phyloP scores from a whole-genome alignment of 2,329 filamentous ascomycete genomes.

The Podosphaera xanthii region DNA sequence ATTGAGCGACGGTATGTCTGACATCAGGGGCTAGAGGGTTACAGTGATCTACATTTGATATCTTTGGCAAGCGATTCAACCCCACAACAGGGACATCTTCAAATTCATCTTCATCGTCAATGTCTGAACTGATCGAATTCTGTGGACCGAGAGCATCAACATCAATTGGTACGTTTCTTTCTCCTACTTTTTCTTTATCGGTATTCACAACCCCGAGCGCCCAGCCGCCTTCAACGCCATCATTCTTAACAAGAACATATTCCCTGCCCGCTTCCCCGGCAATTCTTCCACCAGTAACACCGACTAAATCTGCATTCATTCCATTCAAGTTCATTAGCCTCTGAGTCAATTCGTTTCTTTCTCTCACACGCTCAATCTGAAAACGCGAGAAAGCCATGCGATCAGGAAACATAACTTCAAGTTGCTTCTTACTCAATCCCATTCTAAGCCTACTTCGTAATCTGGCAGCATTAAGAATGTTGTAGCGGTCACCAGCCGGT shows the following conservation, averaged over 20 bases:
- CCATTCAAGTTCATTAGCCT: constrained; percentile 84
- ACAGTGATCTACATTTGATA: constrained; percentile 4
- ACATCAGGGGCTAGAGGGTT: constrained; percentile 13
- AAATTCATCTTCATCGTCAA: constrained; percentile 35
- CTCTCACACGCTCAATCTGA: constrained; percentile 80
- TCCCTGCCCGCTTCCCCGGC: constrained; percentile 75
- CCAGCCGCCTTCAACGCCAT: constrained; percentile 87
- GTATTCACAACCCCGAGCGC: constrained; percentile 80
- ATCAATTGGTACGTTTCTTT: constrained; percentile 75
- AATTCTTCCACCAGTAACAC: constrained; percentile 37
- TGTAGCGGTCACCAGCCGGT: constrained; percentile 78
- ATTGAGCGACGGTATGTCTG: constrained; percentile 8
- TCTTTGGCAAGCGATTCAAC: constrained; percentile 16
- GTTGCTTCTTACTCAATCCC: constrained; percentile 88
- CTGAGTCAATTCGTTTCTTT: constrained; percentile 87
- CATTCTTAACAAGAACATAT: constrained; percentile 90
- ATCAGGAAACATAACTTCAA: constrained; percentile 92
- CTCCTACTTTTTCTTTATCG: constrained; percentile 48
- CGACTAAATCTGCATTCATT: constrained; percentile 53
- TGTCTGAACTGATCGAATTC: constrained; percentile 31
- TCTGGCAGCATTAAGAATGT: constrained; percentile 85
- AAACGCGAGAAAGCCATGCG: constrained; percentile 93
- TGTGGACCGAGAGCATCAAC: constrained; percentile 47
- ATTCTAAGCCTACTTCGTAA: constrained; percentile 74
- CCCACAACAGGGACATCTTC: constrained; percentile 18